Conservation (phyloP, 192 early-diverging fungal genomes). For the Backusella sp. region DNA sequence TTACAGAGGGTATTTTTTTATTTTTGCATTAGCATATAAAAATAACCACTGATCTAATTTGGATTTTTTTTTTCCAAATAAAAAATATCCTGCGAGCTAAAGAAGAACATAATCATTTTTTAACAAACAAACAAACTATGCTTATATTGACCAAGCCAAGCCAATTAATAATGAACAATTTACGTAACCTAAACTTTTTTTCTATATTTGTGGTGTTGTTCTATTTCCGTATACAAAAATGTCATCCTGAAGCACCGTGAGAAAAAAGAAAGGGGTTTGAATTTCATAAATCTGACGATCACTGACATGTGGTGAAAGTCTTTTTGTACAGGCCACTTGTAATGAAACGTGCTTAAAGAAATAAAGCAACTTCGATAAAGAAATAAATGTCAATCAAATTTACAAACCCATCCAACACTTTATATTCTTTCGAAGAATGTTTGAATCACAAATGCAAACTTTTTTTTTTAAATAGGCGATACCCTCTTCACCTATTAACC, state of each 20-base stretch:
- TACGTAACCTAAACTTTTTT: too few relatives aligned
- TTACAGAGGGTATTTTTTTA: too few relatives aligned
- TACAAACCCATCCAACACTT: not conserved
- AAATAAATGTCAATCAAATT: not conserved
- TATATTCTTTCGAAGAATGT: not conserved
- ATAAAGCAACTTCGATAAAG: not conserved
- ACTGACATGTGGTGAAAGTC: not conserved
- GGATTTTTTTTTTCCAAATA: too few relatives aligned
- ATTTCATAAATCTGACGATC: not conserved
- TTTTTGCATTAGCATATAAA: too few relatives aligned
- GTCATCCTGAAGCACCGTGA: not conserved
- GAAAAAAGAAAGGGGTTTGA: not conserved
- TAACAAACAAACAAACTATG: too few relatives aligned
- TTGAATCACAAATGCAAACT: not conserved
- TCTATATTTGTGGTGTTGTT: too few relatives aligned
- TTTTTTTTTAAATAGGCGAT: not conserved
- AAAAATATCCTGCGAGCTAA: too few relatives aligned
- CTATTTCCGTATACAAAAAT: not conserved
- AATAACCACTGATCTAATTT: too few relatives aligned
- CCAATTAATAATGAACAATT: too few relatives aligned
- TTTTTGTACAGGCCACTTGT: not conserved
- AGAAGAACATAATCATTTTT: too few relatives aligned
- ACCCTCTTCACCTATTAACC: not conserved
- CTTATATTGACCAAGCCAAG: too few relatives aligned
- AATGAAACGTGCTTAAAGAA: not conserved